phyloP scores from a whole-genome alignment of 2,329 filamentous ascomycete species.

The Lithohypha guttulata region DNA sequence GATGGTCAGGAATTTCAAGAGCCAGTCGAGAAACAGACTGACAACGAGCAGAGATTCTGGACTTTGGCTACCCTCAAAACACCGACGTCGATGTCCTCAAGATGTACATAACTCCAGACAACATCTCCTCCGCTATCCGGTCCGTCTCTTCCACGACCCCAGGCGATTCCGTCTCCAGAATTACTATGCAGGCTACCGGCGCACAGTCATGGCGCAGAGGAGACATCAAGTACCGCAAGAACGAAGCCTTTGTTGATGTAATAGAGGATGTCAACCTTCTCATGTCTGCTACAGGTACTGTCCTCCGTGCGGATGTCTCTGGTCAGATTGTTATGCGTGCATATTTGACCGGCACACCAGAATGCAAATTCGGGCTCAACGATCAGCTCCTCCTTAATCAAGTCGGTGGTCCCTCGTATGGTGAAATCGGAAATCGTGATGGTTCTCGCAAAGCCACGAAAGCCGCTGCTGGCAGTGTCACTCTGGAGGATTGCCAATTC shows the following conservation, averaged over 20 bases:
- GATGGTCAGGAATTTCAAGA: slow-evolving; percentile 52
- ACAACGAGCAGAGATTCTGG: slow-evolving; percentile 68
- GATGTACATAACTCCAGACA: slow-evolving; percentile 99
- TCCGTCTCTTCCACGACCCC: slow-evolving; percentile 40
- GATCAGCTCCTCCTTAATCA: slow-evolving; percentile 85
- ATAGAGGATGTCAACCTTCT: slow-evolving; percentile 98
- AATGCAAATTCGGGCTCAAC: slow-evolving; percentile 98
- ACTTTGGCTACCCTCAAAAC: slow-evolving; percentile 98
- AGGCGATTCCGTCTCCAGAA: slow-evolving; percentile 86
- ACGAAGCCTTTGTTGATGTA: slow-evolving; percentile 97
- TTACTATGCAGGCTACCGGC: slow-evolving; percentile 98
- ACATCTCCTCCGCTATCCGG: slow-evolving; percentile 68
- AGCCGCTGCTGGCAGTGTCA: slow-evolving; percentile 88
- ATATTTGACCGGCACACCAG: slow-evolving; percentile 88
- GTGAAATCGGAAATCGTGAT: slow-evolving; percentile 58
- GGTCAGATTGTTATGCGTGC: slow-evolving; percentile 98
- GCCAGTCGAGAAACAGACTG: slow-evolving; percentile 12
- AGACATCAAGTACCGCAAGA: slow-evolving; percentile 98
- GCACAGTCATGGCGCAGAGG: slow-evolving; percentile 93
- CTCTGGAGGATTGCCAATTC: slow-evolving; percentile 95
- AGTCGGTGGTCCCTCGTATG: slow-evolving; percentile 53
- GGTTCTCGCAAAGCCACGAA: slow-evolving; percentile 67
- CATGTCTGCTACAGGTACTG: slow-evolving; percentile 95
- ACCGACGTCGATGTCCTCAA: slow-evolving; percentile 98
- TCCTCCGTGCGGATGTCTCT: slow-evolving; percentile 89